Conservation (phyloP, 1,139 yeast genomes). For the Lodderomyces pseudojiufengensis region DNA sequence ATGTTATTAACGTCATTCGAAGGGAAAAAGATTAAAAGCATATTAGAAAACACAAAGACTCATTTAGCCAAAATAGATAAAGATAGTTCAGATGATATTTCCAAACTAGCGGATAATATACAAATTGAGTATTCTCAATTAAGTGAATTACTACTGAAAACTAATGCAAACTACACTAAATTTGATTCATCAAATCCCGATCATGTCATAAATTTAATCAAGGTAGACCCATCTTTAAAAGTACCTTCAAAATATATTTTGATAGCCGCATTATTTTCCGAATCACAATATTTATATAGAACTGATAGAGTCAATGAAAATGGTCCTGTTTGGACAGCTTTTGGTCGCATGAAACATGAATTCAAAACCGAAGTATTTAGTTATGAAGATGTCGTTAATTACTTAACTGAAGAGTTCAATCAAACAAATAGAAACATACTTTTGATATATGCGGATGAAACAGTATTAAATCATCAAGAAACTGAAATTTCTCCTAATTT, state of each 20-base stretch:
- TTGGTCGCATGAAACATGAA: slow-evolving; percentile 15
- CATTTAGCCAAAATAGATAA: slow-evolving; percentile 15
- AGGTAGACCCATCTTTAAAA: slow-evolving; percentile 11
- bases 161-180: slow-evolving; percentile 18
- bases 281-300: slow-evolving; percentile 26
- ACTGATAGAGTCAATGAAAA: slow-evolving; percentile 6
- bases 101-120: slow-evolving; percentile 19
- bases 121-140: slow-evolving; percentile 16
- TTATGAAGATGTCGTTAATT: slow-evolving; percentile 19
- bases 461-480: slow-evolving; percentile 8
- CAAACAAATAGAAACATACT: slow-evolving; percentile 16
- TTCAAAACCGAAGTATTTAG: slow-evolving; percentile 17
- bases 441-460: slow-evolving; percentile 20
- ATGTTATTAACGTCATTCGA: slow-evolving; percentile 34
- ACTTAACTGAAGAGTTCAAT: slow-evolving; percentile 16
- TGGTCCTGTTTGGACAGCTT: slow-evolving; percentile 1
- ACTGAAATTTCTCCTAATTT: slow-evolving; percentile 15
- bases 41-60: slow-evolving; percentile 21
- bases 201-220: slow-evolving; percentile 17
- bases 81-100: slow-evolving; percentile 23
- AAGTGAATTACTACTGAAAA: slow-evolving; percentile 16
- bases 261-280: slow-evolving; percentile 29
- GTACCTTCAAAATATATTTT: slow-evolving; percentile 22
- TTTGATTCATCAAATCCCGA: slow-evolving; percentile 22
- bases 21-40: slow-evolving; percentile 30